Conservation (phyloP, 2,329 filamentous ascomycete species). For the Trichoderma aggressivum region DNA sequence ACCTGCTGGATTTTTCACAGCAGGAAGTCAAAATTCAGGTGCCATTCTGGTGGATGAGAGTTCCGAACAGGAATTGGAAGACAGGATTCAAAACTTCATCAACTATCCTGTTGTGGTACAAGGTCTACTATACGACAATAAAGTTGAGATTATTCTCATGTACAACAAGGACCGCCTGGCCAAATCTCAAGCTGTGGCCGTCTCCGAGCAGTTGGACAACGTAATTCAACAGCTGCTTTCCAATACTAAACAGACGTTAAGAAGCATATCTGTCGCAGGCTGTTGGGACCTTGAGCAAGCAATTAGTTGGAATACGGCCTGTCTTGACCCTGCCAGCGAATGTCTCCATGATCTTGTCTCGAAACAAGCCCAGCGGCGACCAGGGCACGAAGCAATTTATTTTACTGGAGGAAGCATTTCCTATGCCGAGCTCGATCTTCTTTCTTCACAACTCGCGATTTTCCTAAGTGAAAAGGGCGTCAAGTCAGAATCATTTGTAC, state of each 20-base stretch:
- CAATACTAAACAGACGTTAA: background rate
- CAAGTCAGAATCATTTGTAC: conserved; percentile 25
- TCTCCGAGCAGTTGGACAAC: conserved; percentile 1
- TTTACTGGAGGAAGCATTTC: conserved; percentile 12
- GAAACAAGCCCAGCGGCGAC: background rate
- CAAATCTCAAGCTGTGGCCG: background rate
- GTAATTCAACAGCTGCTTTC: background rate
- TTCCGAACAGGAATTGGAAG: background rate
- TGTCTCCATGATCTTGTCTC: conserved; percentile 10
- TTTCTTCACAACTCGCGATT: conserved; percentile 16
- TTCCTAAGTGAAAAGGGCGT: conserved; percentile 23
- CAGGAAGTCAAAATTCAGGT: background rate
- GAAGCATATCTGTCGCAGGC: background rate
- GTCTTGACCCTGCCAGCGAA: background rate
- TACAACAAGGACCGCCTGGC: background rate
- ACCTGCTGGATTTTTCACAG: background rate
- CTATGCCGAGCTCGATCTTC: conserved; percentile 21
- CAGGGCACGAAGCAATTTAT: conserved; percentile 15
- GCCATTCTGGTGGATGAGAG: background rate
- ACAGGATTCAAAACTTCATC: conserved; percentile 3
- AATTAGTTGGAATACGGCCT: background rate
- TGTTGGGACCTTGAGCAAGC: conserved; percentile 4
- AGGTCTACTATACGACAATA: background rate
- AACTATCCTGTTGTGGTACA: conserved; percentile 9
- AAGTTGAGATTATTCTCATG: conserved; percentile 10